Base-by-base conservation (phyloP, 2,329 filamentous ascomycete genomes). In the Acephala macrosclerotiorum region DNA sequence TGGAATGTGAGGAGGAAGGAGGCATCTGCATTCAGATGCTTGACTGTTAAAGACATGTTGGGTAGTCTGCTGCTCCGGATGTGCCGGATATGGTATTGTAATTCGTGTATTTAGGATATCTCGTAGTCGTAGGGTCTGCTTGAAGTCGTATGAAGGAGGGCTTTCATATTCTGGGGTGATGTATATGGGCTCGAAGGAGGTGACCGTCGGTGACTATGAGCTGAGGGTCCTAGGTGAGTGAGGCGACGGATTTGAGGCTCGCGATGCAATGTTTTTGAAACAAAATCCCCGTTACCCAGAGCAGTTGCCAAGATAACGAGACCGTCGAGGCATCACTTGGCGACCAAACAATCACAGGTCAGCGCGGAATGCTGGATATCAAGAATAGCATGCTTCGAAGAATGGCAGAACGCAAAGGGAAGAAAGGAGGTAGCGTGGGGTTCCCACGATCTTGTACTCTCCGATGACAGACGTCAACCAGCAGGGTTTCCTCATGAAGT, bases 1-100 rank as follows among this genome's bases (percentile, higher is more conserved):
- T 78, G 33, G 73, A 91, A 89, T 33, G 85, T 85, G 53, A 91
- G 80, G 40, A 91, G 82, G 75, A 91, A 91, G 2, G 87, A 88
- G 40, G 87, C 83, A 74, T 91, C 88, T 59, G 82, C 83, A 75
- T 91, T 90, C 63, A 91, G 81, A 65, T 88, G 85, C 76, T 87
- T 86, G 68, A 91, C 79, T 1, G 84, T 85, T 71, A 91, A 78
- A 40, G 89, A 84, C 89, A 91, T 91, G 60, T 70, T 71, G 56
- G 4, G 14, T 45, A 42, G 66, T 47, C 47, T 45, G 35, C 49
- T 64, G 45, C 25, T 26, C 25, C 12, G 26, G 14, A 20, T 7
- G 3, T 22, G 2, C 20, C 45, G 45, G 51, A 29, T 49, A 53
- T 26, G 14, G 55, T 45, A 25, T 55, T 29, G 29, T 35, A 20